Conservation (phyloP, 495 filamentous ascomycete species). For the Gamarada debralockiae region DNA sequence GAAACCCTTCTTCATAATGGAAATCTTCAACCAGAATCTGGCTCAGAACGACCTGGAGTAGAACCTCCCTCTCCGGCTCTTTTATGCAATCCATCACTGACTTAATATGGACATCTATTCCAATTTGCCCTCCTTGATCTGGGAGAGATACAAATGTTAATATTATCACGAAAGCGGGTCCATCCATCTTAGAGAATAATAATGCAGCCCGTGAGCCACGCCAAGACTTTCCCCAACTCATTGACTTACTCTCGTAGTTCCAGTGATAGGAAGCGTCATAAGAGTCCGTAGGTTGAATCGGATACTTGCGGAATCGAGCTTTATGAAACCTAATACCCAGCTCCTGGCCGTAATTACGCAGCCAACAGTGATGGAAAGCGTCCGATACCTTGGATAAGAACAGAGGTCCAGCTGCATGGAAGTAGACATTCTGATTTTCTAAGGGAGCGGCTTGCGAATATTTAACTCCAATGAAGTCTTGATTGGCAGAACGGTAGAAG, state of each 20-base stretch:
- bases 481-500: conserved; percentile 1
- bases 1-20: neutral
- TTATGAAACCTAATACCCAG: neutral
- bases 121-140: neutral
- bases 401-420: neutral
- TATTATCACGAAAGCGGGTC: conserved; percentile 1
- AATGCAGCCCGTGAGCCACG: neutral
- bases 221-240: neutral
- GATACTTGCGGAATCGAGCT: neutral
- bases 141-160: neutral
- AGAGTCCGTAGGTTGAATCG: neutral
- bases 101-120: neutral
- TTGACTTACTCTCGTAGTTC: conserved; percentile 4
- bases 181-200: neutral
- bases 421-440: neutral
- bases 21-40: neutral
- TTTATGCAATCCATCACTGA: neutral
- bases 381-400: too few species aligned
- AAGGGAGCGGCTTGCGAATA: neutral
- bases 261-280: neutral
- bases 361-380: neutral
- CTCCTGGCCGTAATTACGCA: conserved; percentile 1
- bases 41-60: neutral
- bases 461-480: conserved; percentile 1
- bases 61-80: neutral